phyloP scores from a whole-genome alignment of 371 early-diverging fungal species.

The Phascolomyces articulosus region DNA sequence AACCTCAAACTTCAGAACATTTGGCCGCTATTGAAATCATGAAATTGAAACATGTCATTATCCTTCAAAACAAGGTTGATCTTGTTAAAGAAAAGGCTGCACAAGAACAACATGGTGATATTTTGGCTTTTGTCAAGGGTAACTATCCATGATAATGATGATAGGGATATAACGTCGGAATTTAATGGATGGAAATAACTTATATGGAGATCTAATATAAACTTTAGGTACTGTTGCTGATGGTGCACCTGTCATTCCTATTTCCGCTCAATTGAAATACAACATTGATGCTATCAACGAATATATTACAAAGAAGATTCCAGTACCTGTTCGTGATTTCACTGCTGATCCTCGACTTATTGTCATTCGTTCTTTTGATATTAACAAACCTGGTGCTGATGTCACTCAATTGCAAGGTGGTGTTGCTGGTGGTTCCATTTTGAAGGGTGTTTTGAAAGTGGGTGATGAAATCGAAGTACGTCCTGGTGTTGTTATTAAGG shows the following conservation, averaged over 20 bases:
- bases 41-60: constrained; percentile 98
- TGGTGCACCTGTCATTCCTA: constrained; percentile 98
- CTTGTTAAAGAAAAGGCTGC: constrained; percentile 96
- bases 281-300: constrained; percentile 99
- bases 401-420: constrained; percentile 98
- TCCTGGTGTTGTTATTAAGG: constrained; percentile 98
- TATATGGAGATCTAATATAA: not conserved
- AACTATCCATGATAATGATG: not conserved
- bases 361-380: constrained; percentile 99
- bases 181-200: not conserved
- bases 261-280: constrained; percentile 99
- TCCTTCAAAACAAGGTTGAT: constrained; percentile 99
- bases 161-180: not conserved
- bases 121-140: constrained; percentile 94
- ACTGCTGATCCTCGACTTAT: constrained; percentile 93
- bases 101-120: constrained; percentile 93
- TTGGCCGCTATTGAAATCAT: constrained; percentile 99
- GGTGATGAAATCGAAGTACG: constrained; percentile 99
- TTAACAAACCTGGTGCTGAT: constrained; percentile 99
- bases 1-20: constrained; percentile 99
- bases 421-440: constrained; percentile 99
- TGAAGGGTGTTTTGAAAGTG: constrained; percentile 94
- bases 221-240: constrained; percentile 86
- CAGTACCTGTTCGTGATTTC: constrained; percentile 96
- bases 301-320: constrained; percentile 98